These are phyloP conservation scores for Penicillium coffeae DNA, from an alignment of 495 filamentous ascomycete genomes.

Conservation along the genomic window DNA sequence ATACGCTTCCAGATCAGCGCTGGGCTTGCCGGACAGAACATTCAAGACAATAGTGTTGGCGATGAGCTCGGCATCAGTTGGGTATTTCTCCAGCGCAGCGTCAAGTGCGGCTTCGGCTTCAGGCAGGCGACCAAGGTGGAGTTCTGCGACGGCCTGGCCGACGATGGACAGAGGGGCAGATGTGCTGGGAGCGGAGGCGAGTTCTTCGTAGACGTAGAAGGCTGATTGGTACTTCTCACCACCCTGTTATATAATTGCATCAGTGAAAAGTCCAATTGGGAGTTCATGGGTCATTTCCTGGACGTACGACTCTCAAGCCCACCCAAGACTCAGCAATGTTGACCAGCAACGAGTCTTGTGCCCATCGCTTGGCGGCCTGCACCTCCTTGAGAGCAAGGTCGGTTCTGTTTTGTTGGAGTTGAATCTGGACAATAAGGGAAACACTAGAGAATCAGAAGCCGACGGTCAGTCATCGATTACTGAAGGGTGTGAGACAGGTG, in stretches of 20 bases:
- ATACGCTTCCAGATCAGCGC: slow-evolving; percentile 57
- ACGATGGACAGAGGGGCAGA: slow-evolving; percentile 61
- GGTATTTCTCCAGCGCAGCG: slow-evolving; percentile 71
- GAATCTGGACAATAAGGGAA: slow-evolving; percentile 81
- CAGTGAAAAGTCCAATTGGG: background rate
- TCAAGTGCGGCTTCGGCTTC: slow-evolving; percentile 86
- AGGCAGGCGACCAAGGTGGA: slow-evolving; percentile 83
- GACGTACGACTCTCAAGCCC: slow-evolving; percentile 75
- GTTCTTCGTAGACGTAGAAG: slow-evolving; percentile 97
- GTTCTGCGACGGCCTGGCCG: slow-evolving; percentile 84
- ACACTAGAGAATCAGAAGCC: slow-evolving; percentile 39
- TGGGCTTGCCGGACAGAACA: slow-evolving; percentile 67
- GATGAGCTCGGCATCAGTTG: slow-evolving; percentile 65
- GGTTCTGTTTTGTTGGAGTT: slow-evolving; percentile 82
- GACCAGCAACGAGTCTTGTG: slow-evolving; percentile 88
- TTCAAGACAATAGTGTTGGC: slow-evolving; percentile 79
- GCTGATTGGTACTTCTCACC: slow-evolving; percentile 95
- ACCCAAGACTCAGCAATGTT: slow-evolving; percentile 97
- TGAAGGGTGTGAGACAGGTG: slow-evolving; percentile 3
- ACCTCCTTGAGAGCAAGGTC: slow-evolving; percentile 91
- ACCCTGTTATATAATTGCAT: slow-evolving; percentile 50
- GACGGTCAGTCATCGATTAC: background rate
- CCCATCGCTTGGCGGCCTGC: slow-evolving; percentile 84
- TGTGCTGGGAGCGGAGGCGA: slow-evolving; percentile 78
- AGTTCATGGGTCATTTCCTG: background rate